phyloP scores from a whole-genome alignment of 1,139 yeast genomes.

The Saccharomyces hybrid region DNA sequence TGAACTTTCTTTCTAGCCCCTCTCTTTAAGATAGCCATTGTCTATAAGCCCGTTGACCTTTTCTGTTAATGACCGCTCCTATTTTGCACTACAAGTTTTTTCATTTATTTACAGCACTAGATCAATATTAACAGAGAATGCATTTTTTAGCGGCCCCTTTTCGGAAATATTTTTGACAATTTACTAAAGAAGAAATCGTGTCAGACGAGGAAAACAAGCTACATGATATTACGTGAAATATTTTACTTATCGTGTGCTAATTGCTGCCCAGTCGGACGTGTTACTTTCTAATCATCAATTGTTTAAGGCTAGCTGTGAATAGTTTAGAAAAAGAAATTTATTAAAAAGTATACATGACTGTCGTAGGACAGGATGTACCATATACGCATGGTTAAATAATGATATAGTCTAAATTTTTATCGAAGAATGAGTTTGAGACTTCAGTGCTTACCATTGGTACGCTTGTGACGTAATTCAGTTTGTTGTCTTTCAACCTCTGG shows the following conservation, averaged over 20 bases:
- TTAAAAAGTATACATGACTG: background rate
- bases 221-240: background rate
- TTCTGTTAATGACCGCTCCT: background rate
- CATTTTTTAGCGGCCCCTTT: background rate
- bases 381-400: background rate
- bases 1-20: conserved; percentile 56
- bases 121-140: background rate
- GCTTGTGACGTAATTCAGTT: conserved; percentile 40
- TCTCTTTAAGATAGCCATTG: conserved; percentile 68
- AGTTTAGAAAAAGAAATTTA: background rate
- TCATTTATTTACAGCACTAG: background rate
- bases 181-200: background rate
- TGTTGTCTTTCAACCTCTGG: conserved; percentile 72
- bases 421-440: background rate
- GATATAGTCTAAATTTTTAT: background rate
- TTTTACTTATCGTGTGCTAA: background rate
- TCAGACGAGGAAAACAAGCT: background rate
- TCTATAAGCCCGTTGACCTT: background rate
- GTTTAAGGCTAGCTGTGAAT: background rate
- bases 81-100: background rate
- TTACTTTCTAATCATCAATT: background rate
- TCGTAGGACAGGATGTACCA: background rate
- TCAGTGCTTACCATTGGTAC: conserved; percentile 36
- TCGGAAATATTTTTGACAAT: background rate
- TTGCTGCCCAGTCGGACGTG: background rate